These are phyloP conservation scores for Crinitomyces ghanaensis DNA, from an alignment of 805 yeast genomes.

Conservation along the genomic window DNA sequence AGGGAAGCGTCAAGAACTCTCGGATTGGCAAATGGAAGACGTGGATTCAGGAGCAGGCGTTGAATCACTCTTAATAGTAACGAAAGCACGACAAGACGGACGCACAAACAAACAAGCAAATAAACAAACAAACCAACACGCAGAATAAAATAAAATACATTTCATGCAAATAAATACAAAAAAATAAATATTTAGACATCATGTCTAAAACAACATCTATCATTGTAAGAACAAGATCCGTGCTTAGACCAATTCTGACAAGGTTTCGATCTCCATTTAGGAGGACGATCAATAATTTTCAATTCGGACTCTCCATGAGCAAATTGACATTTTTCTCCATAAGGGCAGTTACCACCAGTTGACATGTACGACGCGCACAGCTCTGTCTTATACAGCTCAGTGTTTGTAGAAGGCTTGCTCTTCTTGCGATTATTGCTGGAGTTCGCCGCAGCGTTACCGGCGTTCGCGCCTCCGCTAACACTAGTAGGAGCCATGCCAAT, in stretches of 20 bases:
- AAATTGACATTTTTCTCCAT: constrained; percentile 86
- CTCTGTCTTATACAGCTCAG: constrained; percentile 80
- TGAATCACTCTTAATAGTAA: constrained; percentile 31
- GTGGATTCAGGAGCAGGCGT: constrained; percentile 71
- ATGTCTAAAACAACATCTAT: constrained; percentile 86
- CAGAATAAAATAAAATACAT: constrained; percentile 1
- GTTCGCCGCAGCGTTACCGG: neutral
- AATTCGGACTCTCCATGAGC: constrained; percentile 81
- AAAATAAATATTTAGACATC: constrained; percentile 14
- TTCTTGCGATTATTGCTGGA: constrained; percentile 16
- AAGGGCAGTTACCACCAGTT: constrained; percentile 65
- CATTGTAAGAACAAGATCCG: constrained; percentile 81
- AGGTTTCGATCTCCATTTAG: constrained; percentile 83
- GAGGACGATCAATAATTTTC: constrained; percentile 58
- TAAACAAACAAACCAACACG: no score
- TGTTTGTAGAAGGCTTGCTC: constrained; percentile 32
- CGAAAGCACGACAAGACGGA: no score
- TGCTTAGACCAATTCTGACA: constrained; percentile 79
- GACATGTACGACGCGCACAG: constrained; percentile 68
- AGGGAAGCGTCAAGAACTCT: constrained; percentile 58
- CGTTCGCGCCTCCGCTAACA: neutral
- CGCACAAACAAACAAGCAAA: no score
- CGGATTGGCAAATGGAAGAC: constrained; percentile 52
- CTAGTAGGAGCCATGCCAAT: constrained; percentile 5
- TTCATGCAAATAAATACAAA: constrained; percentile 1